Percentiles rank a stretch among this genome's conserved stretches.
Evolutionary conservation across 331 rosid genomes (phyloP).

Genomic region (Acacia concinna): DNA sequence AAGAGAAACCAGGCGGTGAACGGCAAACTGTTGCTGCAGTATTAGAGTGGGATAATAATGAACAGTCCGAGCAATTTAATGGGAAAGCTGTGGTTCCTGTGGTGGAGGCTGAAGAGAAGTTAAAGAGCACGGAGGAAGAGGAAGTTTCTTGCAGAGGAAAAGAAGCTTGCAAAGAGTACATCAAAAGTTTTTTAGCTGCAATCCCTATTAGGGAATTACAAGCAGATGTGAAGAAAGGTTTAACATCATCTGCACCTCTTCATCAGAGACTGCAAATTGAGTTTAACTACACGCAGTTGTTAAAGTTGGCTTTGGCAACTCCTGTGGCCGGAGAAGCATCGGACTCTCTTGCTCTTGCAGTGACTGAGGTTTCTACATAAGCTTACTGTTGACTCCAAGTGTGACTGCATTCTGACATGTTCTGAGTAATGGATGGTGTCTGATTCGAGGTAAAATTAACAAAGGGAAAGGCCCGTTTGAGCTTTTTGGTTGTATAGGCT

Average conservation of each 20-base stretch:
- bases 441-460: constrained; percentile 36
- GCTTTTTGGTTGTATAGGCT: constrained; percentile 16
- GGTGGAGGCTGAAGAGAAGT: constrained; percentile 38
- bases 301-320: constrained; percentile 27
- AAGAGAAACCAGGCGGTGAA: constrained; percentile 48
- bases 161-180: constrained; percentile 93
- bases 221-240: constrained; percentile 78
- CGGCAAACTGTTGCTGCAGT: constrained; percentile 46
- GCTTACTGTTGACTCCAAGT: constrained; percentile 39
- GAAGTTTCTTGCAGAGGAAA: constrained; percentile 74
- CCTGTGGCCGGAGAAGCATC: constrained; percentile 38
- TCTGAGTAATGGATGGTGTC: constrained; percentile 16
- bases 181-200: constrained; percentile 94
- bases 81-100: constrained; percentile 37
- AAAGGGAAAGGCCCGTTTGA: constrained; percentile 19
- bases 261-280: constrained; percentile 91
- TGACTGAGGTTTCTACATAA: constrained; percentile 39
- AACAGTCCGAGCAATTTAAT: constrained; percentile 27
- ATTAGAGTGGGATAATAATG: constrained; percentile 43
- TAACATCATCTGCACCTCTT: constrained; percentile 59
- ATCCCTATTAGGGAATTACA: constrained; percentile 89
- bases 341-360: constrained; percentile 33
- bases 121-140: constrained; percentile 42
- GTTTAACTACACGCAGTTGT: constrained; percentile 67
- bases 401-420: constrained; percentile 52